phyloP scores from a whole-genome alignment of 306 rosid genomes.

The Prunus campanulata region DNA sequence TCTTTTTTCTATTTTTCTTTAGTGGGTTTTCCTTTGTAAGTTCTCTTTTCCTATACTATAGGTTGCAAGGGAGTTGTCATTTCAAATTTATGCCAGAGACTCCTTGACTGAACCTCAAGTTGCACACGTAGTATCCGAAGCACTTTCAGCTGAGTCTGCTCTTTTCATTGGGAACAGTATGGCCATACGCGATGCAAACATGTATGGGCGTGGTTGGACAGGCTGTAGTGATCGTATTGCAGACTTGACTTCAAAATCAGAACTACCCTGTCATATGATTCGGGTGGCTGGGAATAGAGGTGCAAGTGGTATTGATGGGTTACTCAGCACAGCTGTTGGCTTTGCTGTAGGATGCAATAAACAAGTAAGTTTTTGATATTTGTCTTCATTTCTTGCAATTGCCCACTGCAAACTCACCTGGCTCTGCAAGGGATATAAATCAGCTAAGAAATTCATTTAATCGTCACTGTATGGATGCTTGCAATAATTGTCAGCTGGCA shows the following conservation, averaged over 20 bases:
- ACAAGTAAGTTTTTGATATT: conserved; percentile 40
- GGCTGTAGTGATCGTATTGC: conserved; percentile 33
- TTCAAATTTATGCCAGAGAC: conserved; percentile 63
- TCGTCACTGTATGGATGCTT: background rate
- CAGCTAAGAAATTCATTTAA: background rate
- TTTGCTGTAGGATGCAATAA: conserved; percentile 87
- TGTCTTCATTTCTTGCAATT: conserved; percentile 13
- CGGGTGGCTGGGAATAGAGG: conserved; percentile 89
- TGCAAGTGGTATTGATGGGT: conserved; percentile 96
- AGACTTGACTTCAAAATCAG: conserved; percentile 42
- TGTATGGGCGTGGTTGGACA: conserved; percentile 76
- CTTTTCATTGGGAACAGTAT: conserved; percentile 95
- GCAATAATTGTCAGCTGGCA: background rate
- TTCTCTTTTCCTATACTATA: conserved; percentile 30
- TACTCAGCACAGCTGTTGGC: conserved; percentile 93
- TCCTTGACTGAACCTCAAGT: conserved; percentile 87
- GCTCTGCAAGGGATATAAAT: background rate
- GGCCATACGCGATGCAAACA: conserved; percentile 89
- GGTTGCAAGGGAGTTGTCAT: conserved; percentile 83
- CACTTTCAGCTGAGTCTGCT: conserved; percentile 66
- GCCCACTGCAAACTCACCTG: background rate
- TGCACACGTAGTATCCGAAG: conserved; percentile 63
- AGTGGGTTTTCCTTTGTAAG: background rate
- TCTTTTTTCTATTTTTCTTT: background rate
- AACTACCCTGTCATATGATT: conserved; percentile 55